These are phyloP conservation scores for Trichophyton rubrum DNA, from an alignment of 2,329 filamentous ascomycete genomes.

Conservation along the genomic window DNA sequence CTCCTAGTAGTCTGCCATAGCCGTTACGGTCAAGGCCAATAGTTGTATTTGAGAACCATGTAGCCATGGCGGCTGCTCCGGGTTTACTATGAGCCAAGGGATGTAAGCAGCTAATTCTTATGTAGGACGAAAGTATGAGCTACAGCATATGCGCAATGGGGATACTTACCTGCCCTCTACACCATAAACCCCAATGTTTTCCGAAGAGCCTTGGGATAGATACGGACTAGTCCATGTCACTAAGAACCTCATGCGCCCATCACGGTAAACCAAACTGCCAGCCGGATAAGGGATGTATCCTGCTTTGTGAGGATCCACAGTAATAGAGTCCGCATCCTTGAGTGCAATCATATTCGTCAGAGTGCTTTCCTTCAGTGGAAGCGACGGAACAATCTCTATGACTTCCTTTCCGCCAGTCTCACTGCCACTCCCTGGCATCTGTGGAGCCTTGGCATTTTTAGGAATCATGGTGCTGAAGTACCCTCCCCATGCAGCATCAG, in stretches of 20 bases:
- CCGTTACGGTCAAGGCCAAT: not conserved
- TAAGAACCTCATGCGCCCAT: constrained; percentile 33
- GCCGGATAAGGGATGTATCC: constrained; percentile 39
- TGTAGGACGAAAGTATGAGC: no score
- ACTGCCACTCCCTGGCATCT: no score
- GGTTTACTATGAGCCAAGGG: not conserved
- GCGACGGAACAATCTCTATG: no score
- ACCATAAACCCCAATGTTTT: not conserved
- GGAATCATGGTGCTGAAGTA: no score
- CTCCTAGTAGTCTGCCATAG: no score
- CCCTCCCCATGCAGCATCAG: no score
- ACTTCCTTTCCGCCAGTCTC: no score
- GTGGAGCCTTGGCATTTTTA: no score
- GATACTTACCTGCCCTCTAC: not conserved
- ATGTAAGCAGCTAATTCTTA: no score
- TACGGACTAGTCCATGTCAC: constrained; percentile 36
- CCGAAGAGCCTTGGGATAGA: not conserved
- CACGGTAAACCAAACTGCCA: constrained; percentile 34
- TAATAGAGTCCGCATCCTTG: constrained; percentile 34
- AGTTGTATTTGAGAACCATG: not conserved
- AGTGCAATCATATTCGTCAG: constrained; percentile 18
- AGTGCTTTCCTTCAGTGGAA: constrained; percentile 22
- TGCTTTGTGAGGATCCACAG: constrained; percentile 39
- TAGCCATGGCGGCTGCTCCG: not conserved
- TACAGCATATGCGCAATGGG: no score